Evolutionary conservation across 179 eudicot species (phyloP).

Genomic region (Vitellaria paradoxa): DNA sequence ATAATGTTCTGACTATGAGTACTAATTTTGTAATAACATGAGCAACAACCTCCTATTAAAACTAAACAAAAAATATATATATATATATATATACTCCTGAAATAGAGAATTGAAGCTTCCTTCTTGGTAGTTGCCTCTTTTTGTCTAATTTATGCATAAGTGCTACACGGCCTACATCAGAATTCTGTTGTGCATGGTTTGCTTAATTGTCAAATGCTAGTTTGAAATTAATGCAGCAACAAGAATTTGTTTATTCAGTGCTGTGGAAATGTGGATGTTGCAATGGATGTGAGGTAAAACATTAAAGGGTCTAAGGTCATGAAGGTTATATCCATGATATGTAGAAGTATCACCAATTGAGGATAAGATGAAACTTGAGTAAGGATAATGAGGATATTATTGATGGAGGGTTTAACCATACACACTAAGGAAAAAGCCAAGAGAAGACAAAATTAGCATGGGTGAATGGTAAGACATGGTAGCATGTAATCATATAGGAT

Average conservation of each 20-base stretch:
- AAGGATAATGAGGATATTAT: too few relatives aligned
- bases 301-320: not conserved
- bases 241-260: not conserved
- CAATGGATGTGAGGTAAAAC: not conserved
- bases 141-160: not conserved
- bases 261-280: not conserved
- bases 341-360: not conserved
- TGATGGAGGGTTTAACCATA: too few relatives aligned
- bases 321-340: not conserved
- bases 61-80: too few relatives aligned
- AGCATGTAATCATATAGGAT: too few relatives aligned
- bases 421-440: not conserved
- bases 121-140: constrained; percentile 1
- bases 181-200: not conserved
- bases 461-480: not conserved
- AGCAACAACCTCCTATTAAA: too few relatives aligned
- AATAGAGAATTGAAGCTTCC: not conserved
- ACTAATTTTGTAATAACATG: too few relatives aligned
- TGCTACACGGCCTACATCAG: too few relatives aligned
- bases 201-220: not conserved
- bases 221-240: not conserved
- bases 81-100: not conserved
- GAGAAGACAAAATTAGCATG: too few relatives aligned
- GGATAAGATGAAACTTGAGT: not conserved
- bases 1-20: too few relatives aligned